Conservation (phyloP, 257 asterid genomes). For the Nicotiana noctiflora region DNA sequence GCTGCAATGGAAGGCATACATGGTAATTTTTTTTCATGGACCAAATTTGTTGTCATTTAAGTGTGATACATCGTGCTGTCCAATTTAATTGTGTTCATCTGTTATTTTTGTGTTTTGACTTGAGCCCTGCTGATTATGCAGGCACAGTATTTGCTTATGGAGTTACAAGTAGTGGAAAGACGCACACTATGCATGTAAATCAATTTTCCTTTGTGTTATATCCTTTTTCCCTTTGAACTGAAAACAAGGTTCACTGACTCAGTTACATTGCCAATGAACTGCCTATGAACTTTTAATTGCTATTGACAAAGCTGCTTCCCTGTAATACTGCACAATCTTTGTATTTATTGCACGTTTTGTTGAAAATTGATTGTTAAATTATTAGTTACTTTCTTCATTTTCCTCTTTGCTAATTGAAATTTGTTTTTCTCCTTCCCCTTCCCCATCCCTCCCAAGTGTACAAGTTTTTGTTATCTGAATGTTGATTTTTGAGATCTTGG, state of each 20-base stretch:
- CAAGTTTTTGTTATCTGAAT: constrained; percentile 13
- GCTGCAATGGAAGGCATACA: constrained; percentile 98
- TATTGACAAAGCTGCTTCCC: background rate
- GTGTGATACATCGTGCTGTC: background rate
- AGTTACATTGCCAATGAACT: background rate
- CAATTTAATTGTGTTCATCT: background rate
- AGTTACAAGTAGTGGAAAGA: constrained; percentile 99
- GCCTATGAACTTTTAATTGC: background rate
- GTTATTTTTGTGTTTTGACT: constrained; percentile 3
- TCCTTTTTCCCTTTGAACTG: background rate
- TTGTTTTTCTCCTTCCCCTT: background rate
- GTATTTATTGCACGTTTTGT: background rate
- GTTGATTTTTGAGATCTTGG: background rate
- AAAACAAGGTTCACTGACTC: background rate
- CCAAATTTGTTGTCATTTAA: background rate
- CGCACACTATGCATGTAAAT: constrained; percentile 99
- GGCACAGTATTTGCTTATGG: constrained; percentile 99
- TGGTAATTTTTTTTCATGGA: constrained; percentile 36
- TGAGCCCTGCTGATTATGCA: constrained; percentile 32
- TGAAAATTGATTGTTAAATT: background rate
- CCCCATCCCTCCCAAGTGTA: background rate
- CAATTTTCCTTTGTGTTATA: constrained; percentile 5
- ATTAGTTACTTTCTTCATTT: background rate
- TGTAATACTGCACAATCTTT: constrained; percentile 4
- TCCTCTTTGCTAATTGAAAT: background rate